Base-by-base conservation (phyloP, 2,329 filamentous ascomycete species). In the Knufia fluminis region DNA sequence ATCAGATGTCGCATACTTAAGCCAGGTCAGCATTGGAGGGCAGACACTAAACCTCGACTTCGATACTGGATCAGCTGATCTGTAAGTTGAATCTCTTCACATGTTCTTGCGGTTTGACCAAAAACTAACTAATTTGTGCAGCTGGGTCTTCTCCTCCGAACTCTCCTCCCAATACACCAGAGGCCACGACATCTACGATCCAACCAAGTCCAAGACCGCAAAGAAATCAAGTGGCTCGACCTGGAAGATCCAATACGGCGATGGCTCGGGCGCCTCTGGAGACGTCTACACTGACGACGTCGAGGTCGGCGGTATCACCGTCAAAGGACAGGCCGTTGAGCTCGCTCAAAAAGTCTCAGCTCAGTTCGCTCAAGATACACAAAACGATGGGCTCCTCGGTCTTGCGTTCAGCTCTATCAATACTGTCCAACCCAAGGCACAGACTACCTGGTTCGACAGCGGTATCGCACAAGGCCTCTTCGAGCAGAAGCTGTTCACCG, bases 51-150 rank as follows among this genome's bases (percentile, higher is more conserved):
- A 79, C 52, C 63, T 89, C 52, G 82, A 86, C 61, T 76, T 89
- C 52, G 85, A 89, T 57, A 89, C 85, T 12, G 82, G 73, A 54
- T 83, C 72, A 54, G 73, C 80, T 36, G 82, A 85, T 66, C 75
- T 85, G 82, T 80, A 65, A 68, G 76, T 68, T 3, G n/a, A 10
- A 6, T 16, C 20, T 16, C 10, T 12, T 17, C 41, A 19, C 17
- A 14, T 23, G 19, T 40, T 46, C 6, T 48, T 39, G 28, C 22
- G n/a, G n/a, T n/a, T n/a, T n/a, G n/a, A n/a, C n/a, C n/a, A n/a
- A n/a, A n/a, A n/a, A n/a, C n/a, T n/a, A n/a, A n/a, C 26, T 46
- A 41, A 49, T 31, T 28, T 39, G 20, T 12, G 42, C 26, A 80
- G 77, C 43, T 92, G 76, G 77, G 83, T 79, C 35, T 85, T 83